Conservation (phyloP, 1,139 yeast species). For the Yamadazyma membranifaciens region DNA sequence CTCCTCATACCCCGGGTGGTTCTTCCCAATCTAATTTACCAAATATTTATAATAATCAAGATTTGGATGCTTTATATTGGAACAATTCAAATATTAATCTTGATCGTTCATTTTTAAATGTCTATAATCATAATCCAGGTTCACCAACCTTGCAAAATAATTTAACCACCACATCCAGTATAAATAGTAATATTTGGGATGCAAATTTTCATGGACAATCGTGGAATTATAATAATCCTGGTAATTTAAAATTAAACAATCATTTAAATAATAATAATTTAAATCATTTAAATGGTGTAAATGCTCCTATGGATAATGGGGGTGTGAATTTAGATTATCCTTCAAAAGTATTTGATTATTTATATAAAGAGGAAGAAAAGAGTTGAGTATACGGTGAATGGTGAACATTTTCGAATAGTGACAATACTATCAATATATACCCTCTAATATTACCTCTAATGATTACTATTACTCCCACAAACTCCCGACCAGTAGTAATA, state of each 20-base stretch:
- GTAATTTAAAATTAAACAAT: neutral
- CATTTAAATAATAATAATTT: neutral
- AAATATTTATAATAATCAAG: slow-evolving; percentile 4
- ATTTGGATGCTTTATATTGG: slow-evolving; percentile 3
- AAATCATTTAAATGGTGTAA: neutral
- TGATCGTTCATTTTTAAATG: slow-evolving; percentile 8
- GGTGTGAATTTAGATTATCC: neutral
- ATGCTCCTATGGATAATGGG: too few relatives aligned
- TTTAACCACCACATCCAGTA: slow-evolving; percentile 5
- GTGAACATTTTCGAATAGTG: too few relatives aligned
- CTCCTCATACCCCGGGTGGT: neutral
- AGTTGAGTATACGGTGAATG: too few relatives aligned
- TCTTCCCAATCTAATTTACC: neutral
- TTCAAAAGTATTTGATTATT: slow-evolving; percentile 1
- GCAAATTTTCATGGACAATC: slow-evolving; percentile 7
- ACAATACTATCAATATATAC: too few relatives aligned
- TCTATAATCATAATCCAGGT: slow-evolving; percentile 2
- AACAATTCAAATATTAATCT: slow-evolving; percentile 4
- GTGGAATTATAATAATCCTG: slow-evolving; percentile 2
- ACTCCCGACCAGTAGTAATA: too few relatives aligned
- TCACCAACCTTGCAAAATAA: slow-evolving; percentile 5
- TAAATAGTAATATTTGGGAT: slow-evolving; percentile 9
- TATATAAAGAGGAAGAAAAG: slow-evolving; percentile 1
- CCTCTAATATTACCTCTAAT: too few relatives aligned
- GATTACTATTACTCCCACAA: too few relatives aligned